Evolutionary conservation across 768 basidiomycete genomes (phyloP).

Genomic region (Tubosaeta brunneosetosa): DNA sequence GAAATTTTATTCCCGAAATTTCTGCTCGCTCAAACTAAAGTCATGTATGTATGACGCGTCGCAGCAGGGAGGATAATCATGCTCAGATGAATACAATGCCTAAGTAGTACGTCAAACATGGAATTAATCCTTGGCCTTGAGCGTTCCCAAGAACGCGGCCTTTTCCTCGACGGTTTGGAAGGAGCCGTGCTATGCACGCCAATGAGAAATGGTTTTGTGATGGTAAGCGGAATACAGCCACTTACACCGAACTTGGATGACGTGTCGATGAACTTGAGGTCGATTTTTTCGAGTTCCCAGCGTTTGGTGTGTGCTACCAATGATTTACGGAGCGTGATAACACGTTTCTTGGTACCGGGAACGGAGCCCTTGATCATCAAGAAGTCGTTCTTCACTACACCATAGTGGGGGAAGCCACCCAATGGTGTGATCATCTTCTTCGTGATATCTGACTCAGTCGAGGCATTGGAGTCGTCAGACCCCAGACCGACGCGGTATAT

Average conservation of each 20-base stretch:
- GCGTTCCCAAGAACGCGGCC: slow-evolving; percentile 86
- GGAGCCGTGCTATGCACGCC: slow-evolving; percentile 67
- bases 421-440: slow-evolving; percentile 92
- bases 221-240: slow-evolving; percentile 12
- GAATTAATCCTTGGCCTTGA: slow-evolving; percentile 75
- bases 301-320: slow-evolving; percentile 95
- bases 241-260: slow-evolving; percentile 94
- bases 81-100: slow-evolving; percentile 35
- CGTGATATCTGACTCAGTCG: slow-evolving; percentile 92
- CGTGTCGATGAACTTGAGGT: slow-evolving; percentile 98
- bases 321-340: slow-evolving; percentile 95
- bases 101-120: slow-evolving; percentile 35
- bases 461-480: slow-evolving; percentile 73
- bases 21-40: not conserved
- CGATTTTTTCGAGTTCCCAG: slow-evolving; percentile 95
- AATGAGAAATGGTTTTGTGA: not conserved
- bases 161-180: slow-evolving; percentile 99
- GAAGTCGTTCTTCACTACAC: slow-evolving; percentile 98
- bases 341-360: slow-evolving; percentile 96
- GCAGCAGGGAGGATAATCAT: slow-evolving; percentile 38
- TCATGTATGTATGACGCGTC: slow-evolving; percentile 17
- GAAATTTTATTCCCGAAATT: not conserved
- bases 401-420: slow-evolving; percentile 99
- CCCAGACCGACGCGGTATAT: slow-evolving; percentile 91
- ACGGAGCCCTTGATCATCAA: slow-evolving; percentile 94